phyloP scores from a whole-genome alignment of 164 flowering plant species.

The Chimonanthus praecox region DNA sequence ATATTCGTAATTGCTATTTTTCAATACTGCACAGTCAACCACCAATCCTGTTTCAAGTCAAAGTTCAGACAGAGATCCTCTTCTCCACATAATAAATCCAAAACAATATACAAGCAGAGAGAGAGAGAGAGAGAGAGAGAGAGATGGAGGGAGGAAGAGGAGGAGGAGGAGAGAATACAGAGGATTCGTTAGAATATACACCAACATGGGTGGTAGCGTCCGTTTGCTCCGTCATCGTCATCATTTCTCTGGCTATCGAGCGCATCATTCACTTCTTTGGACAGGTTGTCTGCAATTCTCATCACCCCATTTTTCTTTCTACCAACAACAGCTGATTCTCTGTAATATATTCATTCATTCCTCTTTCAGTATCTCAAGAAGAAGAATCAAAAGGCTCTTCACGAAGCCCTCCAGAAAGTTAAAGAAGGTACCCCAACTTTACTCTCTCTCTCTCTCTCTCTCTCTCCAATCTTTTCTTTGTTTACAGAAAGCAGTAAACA shows the following conservation, averaged over 20 bases:
- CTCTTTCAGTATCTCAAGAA: slow-evolving; percentile 48
- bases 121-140: neutral
- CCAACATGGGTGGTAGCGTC: slow-evolving; percentile 75
- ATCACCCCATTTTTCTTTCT: neutral
- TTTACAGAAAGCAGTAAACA: too few species aligned
- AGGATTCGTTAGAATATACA: slow-evolving; percentile 39
- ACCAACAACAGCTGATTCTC: neutral
- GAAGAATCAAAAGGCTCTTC: slow-evolving; percentile 61
- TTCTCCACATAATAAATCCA: too few species aligned
- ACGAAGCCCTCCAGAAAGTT: slow-evolving; percentile 66
- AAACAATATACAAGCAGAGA: too few species aligned
- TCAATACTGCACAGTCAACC: too few species aligned
- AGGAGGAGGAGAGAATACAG: neutral
- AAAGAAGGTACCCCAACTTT: slow-evolving; percentile 56
- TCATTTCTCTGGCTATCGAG: slow-evolving; percentile 50
- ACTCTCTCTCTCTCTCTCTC: neutral
- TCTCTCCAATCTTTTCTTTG: neutral
- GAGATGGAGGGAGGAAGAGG: slow-evolving; percentile 3
- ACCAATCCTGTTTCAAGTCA: too few species aligned
- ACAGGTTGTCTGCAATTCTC: slow-evolving; percentile 23
- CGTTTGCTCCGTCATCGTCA: slow-evolving; percentile 53
- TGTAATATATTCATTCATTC: neutral
- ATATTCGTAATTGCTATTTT: too few species aligned
- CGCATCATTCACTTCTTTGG: slow-evolving; percentile 46
- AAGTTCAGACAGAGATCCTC: too few species aligned